Conservation (phyloP, 2,329 filamentous ascomycete genomes). For the Ophioceras dolichostomum region DNA sequence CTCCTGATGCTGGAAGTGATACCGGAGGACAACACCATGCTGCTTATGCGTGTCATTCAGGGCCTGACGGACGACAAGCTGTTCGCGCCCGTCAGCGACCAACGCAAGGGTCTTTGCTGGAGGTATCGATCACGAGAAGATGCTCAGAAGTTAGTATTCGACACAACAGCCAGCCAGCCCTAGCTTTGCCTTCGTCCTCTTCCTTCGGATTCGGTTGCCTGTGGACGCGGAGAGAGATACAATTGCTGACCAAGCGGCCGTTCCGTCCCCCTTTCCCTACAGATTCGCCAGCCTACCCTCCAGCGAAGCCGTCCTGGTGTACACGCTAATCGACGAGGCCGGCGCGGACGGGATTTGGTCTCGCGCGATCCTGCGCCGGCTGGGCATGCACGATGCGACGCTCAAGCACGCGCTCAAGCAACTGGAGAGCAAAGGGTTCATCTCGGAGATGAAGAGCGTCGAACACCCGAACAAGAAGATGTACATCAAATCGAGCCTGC, state of each 20-base stretch:
- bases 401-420: slow-evolving; percentile 74
- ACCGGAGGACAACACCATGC: slow-evolving; percentile 38
- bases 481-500: slow-evolving; percentile 82
- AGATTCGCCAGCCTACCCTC: slow-evolving; percentile 48
- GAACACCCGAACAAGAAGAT: slow-evolving; percentile 87
- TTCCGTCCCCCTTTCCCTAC: neutral
- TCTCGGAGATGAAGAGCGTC: slow-evolving; percentile 83
- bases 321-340: slow-evolving; percentile 77
- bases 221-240: neutral
- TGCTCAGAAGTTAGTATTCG: slow-evolving; percentile 42
- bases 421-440: slow-evolving; percentile 69
- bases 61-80: slow-evolving; percentile 47
- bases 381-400: slow-evolving; percentile 73
- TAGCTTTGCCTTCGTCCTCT: too few relatives aligned
- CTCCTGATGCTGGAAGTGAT: slow-evolving; percentile 44
- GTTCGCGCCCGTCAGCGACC: slow-evolving; percentile 34
- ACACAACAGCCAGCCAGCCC: too few relatives aligned
- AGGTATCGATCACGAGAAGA: slow-evolving; percentile 46
- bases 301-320: slow-evolving; percentile 74
- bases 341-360: slow-evolving; percentile 85
- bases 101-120: slow-evolving; percentile 37
- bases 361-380: slow-evolving; percentile 66
- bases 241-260: neutral
- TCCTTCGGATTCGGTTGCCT: neutral
- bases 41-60: slow-evolving; percentile 44